Evolutionary conservation across 345 rosid species (phyloP).

Genomic region (Ricinus communis): DNA sequence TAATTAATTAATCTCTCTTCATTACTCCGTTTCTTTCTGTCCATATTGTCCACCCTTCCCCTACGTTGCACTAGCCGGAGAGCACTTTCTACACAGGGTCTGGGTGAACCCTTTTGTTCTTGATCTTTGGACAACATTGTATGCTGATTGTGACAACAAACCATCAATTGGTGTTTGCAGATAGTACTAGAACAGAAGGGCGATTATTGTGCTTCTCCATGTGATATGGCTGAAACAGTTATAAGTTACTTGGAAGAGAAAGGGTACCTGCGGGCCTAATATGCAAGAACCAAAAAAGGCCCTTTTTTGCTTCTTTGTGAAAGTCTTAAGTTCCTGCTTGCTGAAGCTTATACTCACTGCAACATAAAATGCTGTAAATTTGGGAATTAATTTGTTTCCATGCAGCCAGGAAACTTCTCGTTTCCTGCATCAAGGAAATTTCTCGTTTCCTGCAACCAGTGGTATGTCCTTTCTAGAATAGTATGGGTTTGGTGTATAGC

Average conservation of each 20-base stretch:
- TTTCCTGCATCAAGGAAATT: conserved; percentile 35
- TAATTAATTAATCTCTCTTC: too few species aligned
- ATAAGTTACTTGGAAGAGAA: conserved; percentile 62
- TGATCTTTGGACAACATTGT: too few species aligned
- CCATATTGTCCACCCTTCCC: neutral
- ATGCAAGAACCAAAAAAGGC: neutral
- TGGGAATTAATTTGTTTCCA: neutral
- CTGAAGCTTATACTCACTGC: neutral
- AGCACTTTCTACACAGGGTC: too few species aligned
- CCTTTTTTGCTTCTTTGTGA: too few species aligned
- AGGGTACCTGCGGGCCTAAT: conserved; percentile 56
- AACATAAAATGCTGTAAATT: neutral
- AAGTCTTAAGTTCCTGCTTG: conserved; percentile 1
- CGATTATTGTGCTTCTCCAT: conserved; percentile 41
- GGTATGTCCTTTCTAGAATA: conserved; percentile 2
- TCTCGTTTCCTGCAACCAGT: conserved; percentile 28
- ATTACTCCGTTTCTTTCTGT: too few species aligned
- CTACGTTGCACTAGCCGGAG: too few species aligned
- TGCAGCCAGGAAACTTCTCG: conserved; percentile 26
- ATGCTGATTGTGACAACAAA: neutral
- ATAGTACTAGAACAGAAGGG: conserved; percentile 47
- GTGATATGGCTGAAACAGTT: conserved; percentile 66
- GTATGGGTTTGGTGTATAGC: neutral
- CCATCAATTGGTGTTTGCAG: conserved; percentile 39
- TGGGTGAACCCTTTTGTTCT: too few species aligned